These are phyloP conservation scores for Glycine tomentella DNA, from an alignment of 306 rosid species.

Conservation along the genomic window DNA sequence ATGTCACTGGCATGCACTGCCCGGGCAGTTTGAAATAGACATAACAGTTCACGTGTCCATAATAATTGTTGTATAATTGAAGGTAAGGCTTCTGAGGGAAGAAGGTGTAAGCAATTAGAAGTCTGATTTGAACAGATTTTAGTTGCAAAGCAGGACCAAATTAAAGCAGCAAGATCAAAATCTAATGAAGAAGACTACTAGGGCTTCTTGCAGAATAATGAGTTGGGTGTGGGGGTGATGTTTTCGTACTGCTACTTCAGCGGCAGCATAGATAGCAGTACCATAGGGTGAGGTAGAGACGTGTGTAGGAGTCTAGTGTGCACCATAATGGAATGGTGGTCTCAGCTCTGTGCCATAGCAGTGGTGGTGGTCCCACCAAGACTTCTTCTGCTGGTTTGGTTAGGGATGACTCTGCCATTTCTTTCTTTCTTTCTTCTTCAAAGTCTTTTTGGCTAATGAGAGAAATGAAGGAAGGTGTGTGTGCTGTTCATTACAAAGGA, in stretches of 20 bases:
- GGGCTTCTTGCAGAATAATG: slow-evolving; percentile 49
- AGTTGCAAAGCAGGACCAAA: neutral
- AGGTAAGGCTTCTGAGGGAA: neutral
- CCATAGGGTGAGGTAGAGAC: slow-evolving; percentile 48
- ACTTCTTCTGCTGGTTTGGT: neutral
- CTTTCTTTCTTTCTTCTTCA: slow-evolving; percentile 5
- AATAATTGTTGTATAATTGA: slow-evolving; percentile 22
- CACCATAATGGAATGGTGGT: slow-evolving; percentile 40
- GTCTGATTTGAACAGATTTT: neutral
- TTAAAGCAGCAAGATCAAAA: neutral
- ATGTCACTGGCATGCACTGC: slow-evolving; percentile 8
- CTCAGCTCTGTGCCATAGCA: slow-evolving; percentile 12
- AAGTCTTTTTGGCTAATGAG: too few species aligned
- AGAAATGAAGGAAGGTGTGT: too few species aligned
- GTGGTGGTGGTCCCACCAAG: slow-evolving; percentile 58
- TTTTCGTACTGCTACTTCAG: slow-evolving; percentile 35
- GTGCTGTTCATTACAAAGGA: neutral
- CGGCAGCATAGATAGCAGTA: neutral
- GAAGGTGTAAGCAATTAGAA: neutral
- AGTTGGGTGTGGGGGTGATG: neutral
- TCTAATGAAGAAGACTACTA: slow-evolving; percentile 23
- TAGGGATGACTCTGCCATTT: neutral
- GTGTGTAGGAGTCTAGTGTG: neutral
- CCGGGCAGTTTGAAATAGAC: slow-evolving; percentile 8
- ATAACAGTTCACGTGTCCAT: slow-evolving; percentile 34